These are phyloP conservation scores for Artemisia argyi DNA, from an alignment of 129 eudicot genomes.

Conservation along the genomic window DNA sequence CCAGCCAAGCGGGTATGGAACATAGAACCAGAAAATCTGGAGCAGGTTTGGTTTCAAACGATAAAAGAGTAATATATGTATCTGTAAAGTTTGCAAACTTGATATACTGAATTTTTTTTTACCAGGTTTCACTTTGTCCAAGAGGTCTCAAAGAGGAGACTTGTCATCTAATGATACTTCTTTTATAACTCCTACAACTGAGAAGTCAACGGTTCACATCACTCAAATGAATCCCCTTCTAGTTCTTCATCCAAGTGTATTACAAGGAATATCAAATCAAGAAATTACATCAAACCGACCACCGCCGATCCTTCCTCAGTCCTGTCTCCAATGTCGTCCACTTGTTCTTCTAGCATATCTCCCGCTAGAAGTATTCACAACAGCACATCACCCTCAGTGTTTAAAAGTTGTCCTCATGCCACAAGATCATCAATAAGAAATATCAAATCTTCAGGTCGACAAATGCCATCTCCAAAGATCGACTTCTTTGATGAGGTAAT, in stretches of 20 bases:
- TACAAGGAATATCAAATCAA: neutral
- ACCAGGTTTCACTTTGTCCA: neutral
- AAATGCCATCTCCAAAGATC: neutral
- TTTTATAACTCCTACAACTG: neutral
- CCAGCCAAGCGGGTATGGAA: too few species aligned
- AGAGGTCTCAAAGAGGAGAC: neutral
- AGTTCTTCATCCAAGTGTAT: neutral
- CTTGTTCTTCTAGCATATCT: constrained; percentile 12
- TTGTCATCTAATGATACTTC: neutral
- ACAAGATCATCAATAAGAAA: neutral
- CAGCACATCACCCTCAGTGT: neutral
- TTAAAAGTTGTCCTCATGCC: neutral
- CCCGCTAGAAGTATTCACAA: neutral
- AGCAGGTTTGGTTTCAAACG: neutral
- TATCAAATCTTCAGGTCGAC: neutral
- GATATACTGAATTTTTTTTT: too few species aligned
- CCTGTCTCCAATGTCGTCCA: constrained; percentile 6
- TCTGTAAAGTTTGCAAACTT: too few species aligned
- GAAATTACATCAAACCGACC: neutral
- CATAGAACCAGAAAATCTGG: neutral
- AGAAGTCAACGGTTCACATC: neutral
- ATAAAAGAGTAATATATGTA: neutral
- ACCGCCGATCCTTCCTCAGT: neutral
- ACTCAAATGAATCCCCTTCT: neutral
- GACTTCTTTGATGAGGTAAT: constrained; percentile 2